Conservation (phyloP, 805 yeast species). For the Metschnikowia baotianmanensis region DNA sequence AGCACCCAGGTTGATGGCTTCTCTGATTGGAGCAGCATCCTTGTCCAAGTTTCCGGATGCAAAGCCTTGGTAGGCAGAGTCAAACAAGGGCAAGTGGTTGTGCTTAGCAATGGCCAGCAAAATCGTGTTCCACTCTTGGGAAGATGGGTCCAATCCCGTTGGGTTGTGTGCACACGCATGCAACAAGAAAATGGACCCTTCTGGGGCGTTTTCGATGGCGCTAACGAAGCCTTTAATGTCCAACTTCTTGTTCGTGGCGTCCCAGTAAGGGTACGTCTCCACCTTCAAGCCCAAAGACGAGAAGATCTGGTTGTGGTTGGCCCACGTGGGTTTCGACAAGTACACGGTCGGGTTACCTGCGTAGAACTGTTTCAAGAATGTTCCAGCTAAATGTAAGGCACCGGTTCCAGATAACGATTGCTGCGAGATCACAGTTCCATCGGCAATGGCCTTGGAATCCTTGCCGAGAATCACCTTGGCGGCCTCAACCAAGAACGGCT, state of each 20-base stretch:
- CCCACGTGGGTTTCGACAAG: conserved; percentile 84
- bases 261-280: conserved; percentile 83
- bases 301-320: conserved; percentile 87
- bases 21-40: conserved; percentile 81
- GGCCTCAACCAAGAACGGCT: conserved; percentile 64
- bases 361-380: conserved; percentile 55
- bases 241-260: conserved; percentile 63
- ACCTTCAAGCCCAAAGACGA: conserved; percentile 64
- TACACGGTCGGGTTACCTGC: conserved; percentile 21
- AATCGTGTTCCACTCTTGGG: conserved; percentile 75
- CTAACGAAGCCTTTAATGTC: conserved; percentile 66
- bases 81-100: conserved; percentile 80
- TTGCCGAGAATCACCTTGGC: conserved; percentile 71
- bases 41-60: conserved; percentile 82
- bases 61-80: conserved; percentile 96
- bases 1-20: conserved; percentile 46
- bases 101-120: conserved; percentile 57
- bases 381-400: conserved; percentile 86
- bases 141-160: conserved; percentile 91
- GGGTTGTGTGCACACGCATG: conserved; percentile 99
- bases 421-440: conserved; percentile 54
- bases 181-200: conserved; percentile 74
- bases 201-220: conserved; percentile 63
- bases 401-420: conserved; percentile 89
- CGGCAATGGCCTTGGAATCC: conserved; percentile 30